These are phyloP conservation scores for Themeda triandra DNA, from an alignment of 176 grass and related monocot genomes.

Conservation along the genomic window DNA sequence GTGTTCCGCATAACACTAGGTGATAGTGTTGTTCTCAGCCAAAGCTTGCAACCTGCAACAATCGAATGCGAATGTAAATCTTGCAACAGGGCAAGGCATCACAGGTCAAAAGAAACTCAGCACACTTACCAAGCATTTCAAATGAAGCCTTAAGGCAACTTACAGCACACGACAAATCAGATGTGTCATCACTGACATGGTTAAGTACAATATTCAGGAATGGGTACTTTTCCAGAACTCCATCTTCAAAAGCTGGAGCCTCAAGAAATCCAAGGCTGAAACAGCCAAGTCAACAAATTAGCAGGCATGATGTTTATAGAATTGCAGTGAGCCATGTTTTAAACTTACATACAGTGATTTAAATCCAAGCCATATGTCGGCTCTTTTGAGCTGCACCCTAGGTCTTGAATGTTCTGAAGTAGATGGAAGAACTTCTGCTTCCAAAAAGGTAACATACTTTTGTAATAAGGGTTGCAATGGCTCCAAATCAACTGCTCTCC, in stretches of 20 bases:
- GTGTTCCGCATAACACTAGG: constrained; percentile 95
- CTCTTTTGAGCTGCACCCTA: constrained; percentile 80
- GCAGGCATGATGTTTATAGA: not conserved
- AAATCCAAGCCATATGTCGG: constrained; percentile 95
- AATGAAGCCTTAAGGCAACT: constrained; percentile 93
- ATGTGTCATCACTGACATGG: constrained; percentile 89
- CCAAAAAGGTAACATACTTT: constrained; percentile 81
- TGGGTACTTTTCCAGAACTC: constrained; percentile 90
- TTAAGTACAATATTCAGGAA: constrained; percentile 94
- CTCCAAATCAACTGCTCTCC: constrained; percentile 76
- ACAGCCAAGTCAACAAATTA: constrained; percentile 25
- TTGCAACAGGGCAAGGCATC: constrained; percentile 2
- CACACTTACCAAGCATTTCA: constrained; percentile 87
- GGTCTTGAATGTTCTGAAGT: constrained; percentile 55
- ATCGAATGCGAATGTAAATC: not conserved
- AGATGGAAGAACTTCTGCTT: constrained; percentile 70
- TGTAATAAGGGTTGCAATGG: constrained; percentile 81
- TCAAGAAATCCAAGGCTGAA: constrained; percentile 97
- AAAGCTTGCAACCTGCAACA: constrained; percentile 88
- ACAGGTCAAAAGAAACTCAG: constrained; percentile 24
- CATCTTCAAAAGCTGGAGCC: constrained; percentile 88
- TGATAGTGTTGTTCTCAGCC: constrained; percentile 93
- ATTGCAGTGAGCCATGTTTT: constrained; percentile 29
- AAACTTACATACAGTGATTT: constrained; percentile 98
- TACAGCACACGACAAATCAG: constrained; percentile 92